phyloP scores from a whole-genome alignment of 2,329 filamentous ascomycete species.

The Orbilia javanica region DNA sequence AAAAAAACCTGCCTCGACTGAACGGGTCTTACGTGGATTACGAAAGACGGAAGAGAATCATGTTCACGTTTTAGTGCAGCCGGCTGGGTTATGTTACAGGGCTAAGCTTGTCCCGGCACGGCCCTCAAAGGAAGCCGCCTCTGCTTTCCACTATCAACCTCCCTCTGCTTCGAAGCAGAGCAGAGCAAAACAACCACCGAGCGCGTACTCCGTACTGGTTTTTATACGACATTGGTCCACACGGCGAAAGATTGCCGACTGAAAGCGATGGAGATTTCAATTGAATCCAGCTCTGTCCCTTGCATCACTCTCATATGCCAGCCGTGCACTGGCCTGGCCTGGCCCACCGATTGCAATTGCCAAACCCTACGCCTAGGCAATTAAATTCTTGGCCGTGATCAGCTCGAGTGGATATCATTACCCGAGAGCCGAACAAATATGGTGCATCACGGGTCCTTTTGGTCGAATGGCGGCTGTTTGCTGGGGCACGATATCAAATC shows the following conservation, averaged over 20 bases:
- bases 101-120: conserved; percentile 13
- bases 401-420: conserved; percentile 14
- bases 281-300: not conserved
- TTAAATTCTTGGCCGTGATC: conserved; percentile 16
- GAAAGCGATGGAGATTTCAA: conserved; percentile 33
- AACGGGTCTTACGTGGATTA: conserved; percentile 14
- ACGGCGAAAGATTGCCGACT: conserved; percentile 32
- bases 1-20: conserved; percentile 12
- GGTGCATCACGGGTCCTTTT: not conserved
- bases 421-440: conserved; percentile 22
- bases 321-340: too few species aligned
- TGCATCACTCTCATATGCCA: not conserved
- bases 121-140: not conserved
- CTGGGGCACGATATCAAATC: conserved; percentile 29
- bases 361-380: conserved; percentile 18
- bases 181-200: not conserved
- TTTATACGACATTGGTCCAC: not conserved
- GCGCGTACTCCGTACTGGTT: too few species aligned
- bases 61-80: conserved; percentile 4
- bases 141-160: not conserved
- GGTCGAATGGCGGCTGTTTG: conserved; percentile 46
- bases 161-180: not conserved
- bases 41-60: conserved; percentile 4
- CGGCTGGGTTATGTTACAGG: conserved; percentile 21
- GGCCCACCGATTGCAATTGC: not conserved